Percentiles rank a stretch among this genome's conserved stretches.
phyloP scores from a whole-genome alignment of 345 rosid species.

The Linum tenue region DNA sequence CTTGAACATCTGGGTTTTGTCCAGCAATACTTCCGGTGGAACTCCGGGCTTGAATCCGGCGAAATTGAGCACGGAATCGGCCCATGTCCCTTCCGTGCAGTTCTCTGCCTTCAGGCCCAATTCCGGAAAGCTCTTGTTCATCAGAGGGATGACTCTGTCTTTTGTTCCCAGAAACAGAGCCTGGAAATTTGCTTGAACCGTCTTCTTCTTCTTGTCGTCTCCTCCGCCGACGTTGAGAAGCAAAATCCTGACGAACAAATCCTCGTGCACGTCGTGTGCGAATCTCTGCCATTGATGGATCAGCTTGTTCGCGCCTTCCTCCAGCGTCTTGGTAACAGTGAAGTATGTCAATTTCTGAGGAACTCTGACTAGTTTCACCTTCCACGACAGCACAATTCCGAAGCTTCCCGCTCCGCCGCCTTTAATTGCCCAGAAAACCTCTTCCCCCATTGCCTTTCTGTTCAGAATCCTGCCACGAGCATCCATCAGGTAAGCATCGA shows the following conservation, averaged over 20 bases:
- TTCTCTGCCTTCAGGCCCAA: not conserved
- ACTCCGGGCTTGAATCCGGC: not conserved
- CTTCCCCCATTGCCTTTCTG: constrained; percentile 4
- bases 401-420: not conserved
- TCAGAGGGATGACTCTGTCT: not conserved
- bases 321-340: not conserved
- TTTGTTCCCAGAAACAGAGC: not conserved
- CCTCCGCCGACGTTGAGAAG: not conserved
- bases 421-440: not conserved
- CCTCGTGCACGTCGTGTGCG: not conserved
- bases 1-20: not conserved
- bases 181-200: not conserved
- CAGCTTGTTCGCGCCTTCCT: not conserved
- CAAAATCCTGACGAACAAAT: not conserved
- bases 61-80: not conserved
- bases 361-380: not conserved
- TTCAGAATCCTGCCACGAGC: constrained; percentile 5
- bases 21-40: not conserved
- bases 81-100: not conserved
- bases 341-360: not conserved
- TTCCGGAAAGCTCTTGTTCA: not conserved
- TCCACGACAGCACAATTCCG: not conserved
- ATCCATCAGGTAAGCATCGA: constrained; percentile 5
- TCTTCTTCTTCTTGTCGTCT: not conserved
- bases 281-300: not conserved